Evolutionary conservation across 2,329 filamentous ascomycete species (phyloP).

Genomic region (Zasmidium angulare): DNA sequence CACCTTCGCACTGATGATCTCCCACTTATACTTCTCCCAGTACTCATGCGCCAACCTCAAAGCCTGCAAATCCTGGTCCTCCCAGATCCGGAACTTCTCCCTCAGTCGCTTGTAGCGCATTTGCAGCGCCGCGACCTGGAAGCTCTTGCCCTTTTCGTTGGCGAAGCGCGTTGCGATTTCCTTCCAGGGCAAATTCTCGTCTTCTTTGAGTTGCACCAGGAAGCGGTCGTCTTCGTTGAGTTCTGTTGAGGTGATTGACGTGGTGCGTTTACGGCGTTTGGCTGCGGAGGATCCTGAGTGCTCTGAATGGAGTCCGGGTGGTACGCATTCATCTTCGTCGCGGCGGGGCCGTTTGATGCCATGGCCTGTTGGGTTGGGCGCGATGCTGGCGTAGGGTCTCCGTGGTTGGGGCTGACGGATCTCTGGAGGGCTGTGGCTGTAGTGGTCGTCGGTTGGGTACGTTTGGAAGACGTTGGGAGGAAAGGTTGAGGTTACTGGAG

Average conservation of each 20-base stretch:
- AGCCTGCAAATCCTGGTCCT: slow-evolving; percentile 51
- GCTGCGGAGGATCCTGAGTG: neutral
- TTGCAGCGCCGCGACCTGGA: slow-evolving; percentile 54
- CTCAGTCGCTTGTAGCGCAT: slow-evolving; percentile 56
- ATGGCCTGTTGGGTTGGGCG: slow-evolving; percentile 41
- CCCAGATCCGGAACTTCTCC: slow-evolving; percentile 53
- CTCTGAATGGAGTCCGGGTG: slow-evolving; percentile 16
- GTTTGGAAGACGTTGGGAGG: slow-evolving; percentile 34
- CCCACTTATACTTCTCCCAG: slow-evolving; percentile 55
- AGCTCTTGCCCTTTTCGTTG: slow-evolving; percentile 48
- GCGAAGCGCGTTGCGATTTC: slow-evolving; percentile 54
- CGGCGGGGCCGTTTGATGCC: slow-evolving; percentile 40
- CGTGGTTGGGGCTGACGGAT: slow-evolving; percentile 40
- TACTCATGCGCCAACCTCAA: slow-evolving; percentile 53
- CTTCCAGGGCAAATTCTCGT: slow-evolving; percentile 55
- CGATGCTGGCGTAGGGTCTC: slow-evolving; percentile 44
- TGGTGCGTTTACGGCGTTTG: slow-evolving; percentile 45
- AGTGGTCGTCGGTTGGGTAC: slow-evolving; percentile 27
- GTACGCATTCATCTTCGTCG: slow-evolving; percentile 35
- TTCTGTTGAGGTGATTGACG: slow-evolving; percentile 39
- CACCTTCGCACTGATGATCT: slow-evolving; percentile 54
- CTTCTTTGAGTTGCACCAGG: slow-evolving; percentile 52
- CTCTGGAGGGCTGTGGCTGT: slow-evolving; percentile 33
- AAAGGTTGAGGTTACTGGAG: slow-evolving; percentile 35
- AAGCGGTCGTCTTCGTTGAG: slow-evolving; percentile 53